These are phyloP conservation scores for Trichomonas tenax DNA, from an alignment of 208 protist species.

Conservation along the genomic window DNA sequence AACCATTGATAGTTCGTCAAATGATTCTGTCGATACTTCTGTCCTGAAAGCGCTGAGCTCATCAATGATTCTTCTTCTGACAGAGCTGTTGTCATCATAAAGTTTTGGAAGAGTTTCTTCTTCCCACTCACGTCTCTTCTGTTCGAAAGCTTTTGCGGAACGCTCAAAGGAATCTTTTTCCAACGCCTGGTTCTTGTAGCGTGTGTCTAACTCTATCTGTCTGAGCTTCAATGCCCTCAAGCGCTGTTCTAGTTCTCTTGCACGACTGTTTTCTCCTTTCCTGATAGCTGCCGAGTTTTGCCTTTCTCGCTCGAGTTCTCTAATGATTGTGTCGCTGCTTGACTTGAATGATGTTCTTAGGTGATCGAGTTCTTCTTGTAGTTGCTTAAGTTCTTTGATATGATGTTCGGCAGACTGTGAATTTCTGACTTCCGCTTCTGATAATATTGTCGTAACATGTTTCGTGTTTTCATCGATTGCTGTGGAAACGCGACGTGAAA, in stretches of 20 bases:
- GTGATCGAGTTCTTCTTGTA: not conserved
- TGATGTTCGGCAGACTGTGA: not conserved
- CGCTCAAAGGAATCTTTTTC: not conserved
- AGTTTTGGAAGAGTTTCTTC: not conserved
- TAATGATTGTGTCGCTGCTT: not conserved
- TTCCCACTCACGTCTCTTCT: not conserved
- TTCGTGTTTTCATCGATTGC: conserved; percentile 6
- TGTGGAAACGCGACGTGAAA: not conserved
- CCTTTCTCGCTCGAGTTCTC: not conserved
- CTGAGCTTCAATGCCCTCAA: not conserved
- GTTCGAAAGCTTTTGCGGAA: not conserved
- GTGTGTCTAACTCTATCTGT: not conserved
- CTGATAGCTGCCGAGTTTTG: not conserved
- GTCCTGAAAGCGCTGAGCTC: not conserved
- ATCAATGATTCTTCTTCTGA: not conserved
- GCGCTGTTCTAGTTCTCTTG: not conserved
- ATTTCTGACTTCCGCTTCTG: not conserved
- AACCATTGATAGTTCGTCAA: not conserved
- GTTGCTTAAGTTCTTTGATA: not conserved
- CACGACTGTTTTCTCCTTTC: not conserved
- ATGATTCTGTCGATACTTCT: not conserved
- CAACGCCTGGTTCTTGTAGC: not conserved
- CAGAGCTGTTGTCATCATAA: not conserved
- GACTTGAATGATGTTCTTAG: not conserved
- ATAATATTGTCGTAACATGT: not conserved